Percentiles rank a stretch among this genome's conserved stretches.
phyloP scores from a whole-genome alignment of 2,329 filamentous ascomycete species.

The Alternaria tenuissima region DNA sequence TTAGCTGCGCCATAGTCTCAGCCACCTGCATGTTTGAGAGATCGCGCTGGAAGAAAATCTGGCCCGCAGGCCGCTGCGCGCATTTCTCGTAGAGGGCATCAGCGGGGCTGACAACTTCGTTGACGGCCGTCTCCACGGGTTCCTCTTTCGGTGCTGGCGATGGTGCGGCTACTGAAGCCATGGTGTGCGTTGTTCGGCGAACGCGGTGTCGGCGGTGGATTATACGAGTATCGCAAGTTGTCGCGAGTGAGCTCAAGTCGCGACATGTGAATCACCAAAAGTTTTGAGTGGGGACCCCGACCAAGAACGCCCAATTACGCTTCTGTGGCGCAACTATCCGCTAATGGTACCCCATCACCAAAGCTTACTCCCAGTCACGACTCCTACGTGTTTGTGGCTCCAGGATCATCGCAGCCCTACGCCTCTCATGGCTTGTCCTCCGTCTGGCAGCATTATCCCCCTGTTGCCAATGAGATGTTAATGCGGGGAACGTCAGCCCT shows the following conservation, averaged over 20 bases:
- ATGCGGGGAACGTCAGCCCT: conserved; percentile 10
- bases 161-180: conserved; percentile 34
- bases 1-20: conserved; percentile 44
- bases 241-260: conserved; percentile 15
- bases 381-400: background rate
- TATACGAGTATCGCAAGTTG: conserved; percentile 18
- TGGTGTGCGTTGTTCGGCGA: conserved; percentile 14
- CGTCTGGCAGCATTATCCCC: background rate
- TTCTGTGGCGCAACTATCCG: background rate
- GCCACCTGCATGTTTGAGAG: conserved; percentile 49
- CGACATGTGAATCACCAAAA: conserved; percentile 13
- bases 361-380: background rate
- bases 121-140: conserved; percentile 11
- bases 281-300: conserved; percentile 13
- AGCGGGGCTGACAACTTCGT: conserved; percentile 29
- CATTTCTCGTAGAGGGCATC: conserved; percentile 52
- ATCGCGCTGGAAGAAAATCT: conserved; percentile 52
- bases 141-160: conserved; percentile 32
- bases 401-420: background rate
- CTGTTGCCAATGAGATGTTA: background rate
- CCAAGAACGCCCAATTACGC: conserved; percentile 1
- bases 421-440: background rate
- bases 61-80: conserved; percentile 43
- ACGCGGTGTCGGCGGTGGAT: conserved; percentile 30
- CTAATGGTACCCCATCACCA: background rate